These are phyloP conservation scores for Talaromyces funiculosus DNA, from an alignment of 2,329 filamentous ascomycete species.

Conservation along the genomic window DNA sequence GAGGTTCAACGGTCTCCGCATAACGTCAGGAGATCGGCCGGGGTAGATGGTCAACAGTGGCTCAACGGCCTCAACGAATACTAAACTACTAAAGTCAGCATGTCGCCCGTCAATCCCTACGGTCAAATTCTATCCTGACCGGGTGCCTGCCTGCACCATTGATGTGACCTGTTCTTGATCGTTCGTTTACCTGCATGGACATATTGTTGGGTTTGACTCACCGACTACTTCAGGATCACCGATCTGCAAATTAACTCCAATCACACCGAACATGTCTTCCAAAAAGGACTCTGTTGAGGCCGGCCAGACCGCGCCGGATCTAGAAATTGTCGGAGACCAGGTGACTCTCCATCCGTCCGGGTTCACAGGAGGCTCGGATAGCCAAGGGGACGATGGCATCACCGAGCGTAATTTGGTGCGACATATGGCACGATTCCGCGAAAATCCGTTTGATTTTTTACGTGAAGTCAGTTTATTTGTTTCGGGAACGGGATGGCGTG, in stretches of 20 bases:
- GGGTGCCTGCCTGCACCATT: not conserved
- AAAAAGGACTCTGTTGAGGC: slow-evolving; percentile 25
- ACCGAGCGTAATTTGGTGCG: slow-evolving; percentile 49
- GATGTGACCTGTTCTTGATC: slow-evolving; percentile 1
- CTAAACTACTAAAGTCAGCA: not conserved
- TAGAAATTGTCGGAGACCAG: slow-evolving; percentile 69
- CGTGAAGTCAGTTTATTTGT: slow-evolving; percentile 91
- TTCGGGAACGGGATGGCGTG: slow-evolving; percentile 89
- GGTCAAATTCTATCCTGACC: not conserved
- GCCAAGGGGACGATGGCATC: slow-evolving; percentile 42
- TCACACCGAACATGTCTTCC: slow-evolving; percentile 15
- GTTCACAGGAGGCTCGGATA: slow-evolving; percentile 40
- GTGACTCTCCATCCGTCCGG: slow-evolving; percentile 70
- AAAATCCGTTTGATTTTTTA: slow-evolving; percentile 69
- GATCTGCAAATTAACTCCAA: not conserved
- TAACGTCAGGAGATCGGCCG: not conserved
- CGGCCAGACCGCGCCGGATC: slow-evolving; percentile 58
- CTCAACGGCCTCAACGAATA: not conserved
- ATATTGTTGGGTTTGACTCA: not conserved
- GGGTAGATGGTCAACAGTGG: not conserved
- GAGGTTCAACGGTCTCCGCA: slow-evolving; percentile 6
- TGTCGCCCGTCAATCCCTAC: not conserved
- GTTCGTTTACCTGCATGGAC: not conserved
- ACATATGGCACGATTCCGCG: slow-evolving; percentile 80
- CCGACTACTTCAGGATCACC: slow-evolving; percentile 1